Evolutionary conservation across 2,329 filamentous ascomycete species (phyloP), one percentile per base, ranked within the genome.

Genomic region (Tolypocladium nubicola): DNA sequence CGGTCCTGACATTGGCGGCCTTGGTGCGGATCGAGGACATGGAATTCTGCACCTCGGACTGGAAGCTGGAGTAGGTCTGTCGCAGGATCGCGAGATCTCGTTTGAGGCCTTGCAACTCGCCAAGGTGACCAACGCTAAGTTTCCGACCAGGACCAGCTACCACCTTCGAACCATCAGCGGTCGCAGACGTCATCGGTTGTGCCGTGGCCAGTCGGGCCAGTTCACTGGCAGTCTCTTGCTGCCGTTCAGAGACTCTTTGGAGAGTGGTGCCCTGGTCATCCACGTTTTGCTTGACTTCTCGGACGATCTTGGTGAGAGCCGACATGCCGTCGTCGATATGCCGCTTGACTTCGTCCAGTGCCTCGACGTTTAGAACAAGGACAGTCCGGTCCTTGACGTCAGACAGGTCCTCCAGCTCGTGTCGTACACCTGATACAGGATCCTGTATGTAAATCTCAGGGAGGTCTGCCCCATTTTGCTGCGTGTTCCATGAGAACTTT

Each of bases 371-470:
- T 47, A 99, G 77, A 0, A 94, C 95, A n/a, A 99, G 79, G 1
- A 99, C 94, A 1, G 91, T 91, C 37, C 93, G 84, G 70, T 99
- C 94, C 73, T 96, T 97, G 66, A 99, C 89, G 68, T 99, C 94
- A 21, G 79, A 83, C 37, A 99, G 77, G 68, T 99, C 94, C 70
- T 99, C 94, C 30, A 99, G 76, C 73, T 99, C 94, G 70, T 99
- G 93, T 19, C 94, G 87, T n/a, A 99, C 89, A 0, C 94, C 94
- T 10, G 94, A 97, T 2, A 97, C 82, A 0, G 92, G 88, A 69
- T 99, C 94, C 70, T 99, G 94, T 19, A 99, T 94, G 70, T 99
- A 97, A 19, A 99, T 97, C 65, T 99, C 94, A 0, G 94, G 94
- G 52, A 99, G 75, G 68, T 99, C 94, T 16, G 85, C 84, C 9